Base-by-base conservation (phyloP, 306 rosid species). In the Rosa multiflora region DNA sequence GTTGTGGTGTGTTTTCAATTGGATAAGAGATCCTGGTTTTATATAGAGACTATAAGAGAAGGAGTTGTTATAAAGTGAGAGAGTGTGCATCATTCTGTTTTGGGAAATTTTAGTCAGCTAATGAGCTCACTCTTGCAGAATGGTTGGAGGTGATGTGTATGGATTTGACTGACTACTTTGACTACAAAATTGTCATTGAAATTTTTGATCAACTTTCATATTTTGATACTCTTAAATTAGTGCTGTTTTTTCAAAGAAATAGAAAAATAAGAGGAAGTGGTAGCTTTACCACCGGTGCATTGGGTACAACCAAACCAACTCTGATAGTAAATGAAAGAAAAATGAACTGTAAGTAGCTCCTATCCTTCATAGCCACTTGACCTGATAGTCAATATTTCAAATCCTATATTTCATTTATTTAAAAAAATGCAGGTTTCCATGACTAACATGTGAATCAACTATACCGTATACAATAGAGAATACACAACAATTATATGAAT, bases 261-360 rank as follows among this genome's bases (percentile, higher is more conserved):
- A 37, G 23, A 37, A 66, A 21, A 5, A 5, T 17, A 63, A 14
- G 35, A 37, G 37, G 17, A 32, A 37, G 46, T 66, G 47, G 47
- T 37, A 39, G 46, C 47, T 35, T 63, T 32, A 63, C 68, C 5
- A 42, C 26, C 5, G 44, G 55, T 53, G 75, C 59, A 62, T 78
- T 76, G 76, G 87, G 80, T 82, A 74, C 83, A 90, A 72, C 94
- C 52, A 84, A 75, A 79, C 90, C 89, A 84, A 75, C 58, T 5
- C 11, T 67, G 29, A 49, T 21, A 20, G 7, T 29, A 15, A 51
- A 77, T 49, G 39, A 53, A 43, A 68, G 42, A 52, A 35, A 52
- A 10, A 67, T 52, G 32, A 17, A 75, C 52, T 43, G 6, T 32
- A 61, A 11, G 15, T 8, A n/a, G 29, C 9, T 35, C 2, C 17